Base-by-base conservation (phyloP, 192 early-diverging fungal genomes). In the Coemansia sp. region DNA sequence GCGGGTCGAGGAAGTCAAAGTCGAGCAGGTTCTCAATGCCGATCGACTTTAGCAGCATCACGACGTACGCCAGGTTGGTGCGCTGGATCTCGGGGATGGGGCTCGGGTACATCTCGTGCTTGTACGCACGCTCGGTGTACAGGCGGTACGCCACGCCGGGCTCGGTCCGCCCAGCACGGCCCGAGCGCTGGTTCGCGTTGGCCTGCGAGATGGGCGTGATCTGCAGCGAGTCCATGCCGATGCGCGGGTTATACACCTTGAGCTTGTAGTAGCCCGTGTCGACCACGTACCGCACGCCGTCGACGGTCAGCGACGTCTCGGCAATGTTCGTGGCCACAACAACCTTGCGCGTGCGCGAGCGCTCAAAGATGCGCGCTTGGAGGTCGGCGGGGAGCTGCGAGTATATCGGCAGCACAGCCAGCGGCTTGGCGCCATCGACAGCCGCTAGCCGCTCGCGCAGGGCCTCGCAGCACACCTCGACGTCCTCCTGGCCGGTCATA, bases 241-340 rank as follows among this genome's bases (percentile, higher is more conserved):
- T 86, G 52, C 93, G 90, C 47, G 97, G 90, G 69, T 99, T 95
- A 79, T 92, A 99, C 44, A 88, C 92, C 54, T 95, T 99, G 67
- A 95, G 94, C 71, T 99, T 99, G 62, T 86, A 88, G 69, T 92
- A 99, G 27, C 97, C 97, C 28, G 91, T 86, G 70, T 99, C 97
- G 18, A 99, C 88, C 7, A 99, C 97, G 66, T 95, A 99, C 27
- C 89, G 88, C 47, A 99, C 88, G 50, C 97, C 97, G 71, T 99
- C 97, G 54, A 99, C 95, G 0, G 97, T 99, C 58, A 99, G 89
- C 55, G 91, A 93, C 4, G 97, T 99, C 81, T 99, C 97, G 25
- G 97, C 97, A 71, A 99, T 96, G 80, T 99, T 99, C 5, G 97
- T 99, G 2, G 97, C 93, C 60, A 99, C 89, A 6, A 99, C 94